Conservation (phyloP, 1,139 yeast genomes). For the Blastobotrys persicus region DNA sequence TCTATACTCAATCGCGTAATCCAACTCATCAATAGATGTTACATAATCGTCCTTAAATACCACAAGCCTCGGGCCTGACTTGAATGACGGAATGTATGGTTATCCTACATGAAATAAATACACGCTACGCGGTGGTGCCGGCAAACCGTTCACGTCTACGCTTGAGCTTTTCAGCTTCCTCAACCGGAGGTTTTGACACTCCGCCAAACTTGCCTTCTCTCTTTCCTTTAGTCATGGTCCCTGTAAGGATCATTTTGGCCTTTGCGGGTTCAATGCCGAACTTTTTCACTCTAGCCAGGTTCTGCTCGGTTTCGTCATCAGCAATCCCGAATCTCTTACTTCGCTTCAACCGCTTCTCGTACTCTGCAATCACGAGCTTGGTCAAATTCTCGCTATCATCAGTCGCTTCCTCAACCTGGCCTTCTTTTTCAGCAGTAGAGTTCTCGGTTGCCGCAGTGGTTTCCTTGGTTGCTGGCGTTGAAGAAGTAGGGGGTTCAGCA, state of each 20-base stretch:
- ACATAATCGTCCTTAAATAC: too few species aligned
- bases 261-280: conserved; percentile 65
- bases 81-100: too few species aligned
- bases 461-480: background rate
- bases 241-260: conserved; percentile 14
- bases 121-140: background rate
- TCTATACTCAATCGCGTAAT: too few species aligned
- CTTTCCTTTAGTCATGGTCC: conserved; percentile 8
- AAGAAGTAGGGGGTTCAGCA: background rate
- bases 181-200: conserved; percentile 8
- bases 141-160: conserved; percentile 16
- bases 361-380: conserved; percentile 55
- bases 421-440: background rate
- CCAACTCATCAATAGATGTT: too few species aligned
- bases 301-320: conserved; percentile 51
- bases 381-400: conserved; percentile 12
- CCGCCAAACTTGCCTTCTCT: conserved; percentile 7
- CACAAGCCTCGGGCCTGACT: too few species aligned
- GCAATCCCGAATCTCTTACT: conserved; percentile 75
- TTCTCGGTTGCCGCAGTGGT: conserved; percentile 15
- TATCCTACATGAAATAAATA: conserved; percentile 4
- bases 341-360: conserved; percentile 65
- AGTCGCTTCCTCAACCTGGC: conserved; percentile 11
- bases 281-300: conserved; percentile 61
- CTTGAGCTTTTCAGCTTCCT: conserved; percentile 15